These are phyloP conservation scores for Salvia miltiorrhiza DNA, from an alignment of 257 asterid genomes.

Conservation along the genomic window DNA sequence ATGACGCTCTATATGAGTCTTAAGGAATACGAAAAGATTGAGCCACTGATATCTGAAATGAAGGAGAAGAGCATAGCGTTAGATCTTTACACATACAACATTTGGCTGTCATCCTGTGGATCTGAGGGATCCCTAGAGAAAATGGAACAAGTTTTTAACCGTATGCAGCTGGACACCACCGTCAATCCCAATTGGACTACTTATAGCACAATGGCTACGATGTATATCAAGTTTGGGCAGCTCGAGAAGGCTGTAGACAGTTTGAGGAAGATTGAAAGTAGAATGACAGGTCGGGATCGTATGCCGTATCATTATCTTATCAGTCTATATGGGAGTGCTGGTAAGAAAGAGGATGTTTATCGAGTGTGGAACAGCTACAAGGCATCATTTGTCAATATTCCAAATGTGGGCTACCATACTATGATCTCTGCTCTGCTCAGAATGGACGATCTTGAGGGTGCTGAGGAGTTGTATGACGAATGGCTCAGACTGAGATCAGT, in stretches of 20 bases:
- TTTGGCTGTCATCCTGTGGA: constrained; percentile 74
- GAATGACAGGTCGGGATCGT: constrained; percentile 66
- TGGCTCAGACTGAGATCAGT: constrained; percentile 63
- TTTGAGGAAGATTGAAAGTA: constrained; percentile 59
- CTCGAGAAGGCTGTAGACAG: constrained; percentile 57
- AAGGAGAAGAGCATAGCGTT: constrained; percentile 48
- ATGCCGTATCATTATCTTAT: constrained; percentile 74
- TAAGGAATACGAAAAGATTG: constrained; percentile 54
- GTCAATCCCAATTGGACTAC: constrained; percentile 83
- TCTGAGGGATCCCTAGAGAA: constrained; percentile 51
- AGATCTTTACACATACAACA: constrained; percentile 74
- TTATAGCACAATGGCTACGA: constrained; percentile 80
- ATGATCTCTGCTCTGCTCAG: constrained; percentile 66
- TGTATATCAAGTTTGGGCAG: constrained; percentile 53
- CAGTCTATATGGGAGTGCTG: constrained; percentile 64
- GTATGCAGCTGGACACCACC: constrained; percentile 56
- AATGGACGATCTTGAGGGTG: constrained; percentile 62
- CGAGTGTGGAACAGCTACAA: constrained; percentile 79
- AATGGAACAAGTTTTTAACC: constrained; percentile 66
- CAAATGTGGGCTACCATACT: constrained; percentile 72
- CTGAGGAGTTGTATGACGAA: constrained; percentile 69
- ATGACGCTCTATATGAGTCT: constrained; percentile 82
- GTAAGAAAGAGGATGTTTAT: constrained; percentile 68
- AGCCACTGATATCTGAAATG: constrained; percentile 59
- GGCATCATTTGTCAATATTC: constrained; percentile 44